Evolutionary conservation across 163 green algal species (phyloP).

Genomic region (Smithsoniella earleae): DNA sequence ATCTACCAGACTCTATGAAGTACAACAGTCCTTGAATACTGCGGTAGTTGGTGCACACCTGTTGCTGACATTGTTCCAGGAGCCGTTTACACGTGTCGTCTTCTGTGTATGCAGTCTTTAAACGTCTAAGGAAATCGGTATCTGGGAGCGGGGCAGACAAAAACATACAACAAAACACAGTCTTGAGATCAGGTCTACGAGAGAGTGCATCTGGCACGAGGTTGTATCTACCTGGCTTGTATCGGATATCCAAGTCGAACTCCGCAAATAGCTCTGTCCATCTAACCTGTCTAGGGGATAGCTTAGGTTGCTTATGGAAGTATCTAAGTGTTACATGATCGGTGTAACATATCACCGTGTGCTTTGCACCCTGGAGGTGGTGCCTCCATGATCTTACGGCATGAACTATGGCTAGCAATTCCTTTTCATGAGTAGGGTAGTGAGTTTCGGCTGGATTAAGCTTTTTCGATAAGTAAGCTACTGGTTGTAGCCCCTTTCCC

Average conservation of each 20-base stretch:
- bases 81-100: neutral
- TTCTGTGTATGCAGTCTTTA: neutral
- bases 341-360: slow-evolving; percentile 38
- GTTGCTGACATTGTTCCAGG: slow-evolving; percentile 21
- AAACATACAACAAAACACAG: neutral
- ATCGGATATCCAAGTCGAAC: slow-evolving; percentile 34
- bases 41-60: neutral
- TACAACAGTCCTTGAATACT: neutral
- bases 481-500: neutral
- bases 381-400: slow-evolving; percentile 29
- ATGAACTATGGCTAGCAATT: slow-evolving; percentile 37
- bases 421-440: slow-evolving; percentile 33
- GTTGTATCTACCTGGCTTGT: slow-evolving; percentile 38
- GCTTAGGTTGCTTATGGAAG: slow-evolving; percentile 37
- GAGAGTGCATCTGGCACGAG: slow-evolving; percentile 40
- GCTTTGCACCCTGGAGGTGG: slow-evolving; percentile 34
- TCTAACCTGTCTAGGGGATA: slow-evolving; percentile 36
- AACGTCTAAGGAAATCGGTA: slow-evolving; percentile 12
- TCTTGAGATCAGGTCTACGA: slow-evolving; percentile 31
- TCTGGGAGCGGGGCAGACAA: neutral
- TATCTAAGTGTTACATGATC: slow-evolving; percentile 43
- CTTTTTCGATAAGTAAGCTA: slow-evolving; percentile 31
- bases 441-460: slow-evolving; percentile 29
- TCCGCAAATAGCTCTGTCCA: slow-evolving; percentile 34
- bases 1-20: slow-evolving; percentile 31